phyloP scores from a whole-genome alignment of 1,284 basidiomycete genomes.

The Apiotrichum brassicae region DNA sequence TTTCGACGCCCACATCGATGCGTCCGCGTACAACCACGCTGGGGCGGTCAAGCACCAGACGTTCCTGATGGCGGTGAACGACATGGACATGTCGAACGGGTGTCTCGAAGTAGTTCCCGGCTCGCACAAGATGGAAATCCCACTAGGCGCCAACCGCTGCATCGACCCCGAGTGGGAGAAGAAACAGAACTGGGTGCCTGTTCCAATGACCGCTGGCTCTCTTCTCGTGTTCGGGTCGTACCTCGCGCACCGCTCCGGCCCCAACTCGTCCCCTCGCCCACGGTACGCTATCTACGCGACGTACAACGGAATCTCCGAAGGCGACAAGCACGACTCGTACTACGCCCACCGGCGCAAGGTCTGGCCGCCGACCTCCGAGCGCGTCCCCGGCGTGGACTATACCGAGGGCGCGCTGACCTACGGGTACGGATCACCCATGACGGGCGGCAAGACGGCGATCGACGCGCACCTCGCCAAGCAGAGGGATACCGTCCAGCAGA shows the following conservation, averaged over 20 bases:
- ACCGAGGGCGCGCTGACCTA: slow-evolving; percentile 28
- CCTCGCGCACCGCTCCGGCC: slow-evolving; percentile 37
- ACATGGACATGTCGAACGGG: slow-evolving; percentile 33
- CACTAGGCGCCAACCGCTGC: slow-evolving; percentile 28
- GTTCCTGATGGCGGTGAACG: slow-evolving; percentile 37
- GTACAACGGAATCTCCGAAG: slow-evolving; percentile 33
- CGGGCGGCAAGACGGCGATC: slow-evolving; percentile 21
- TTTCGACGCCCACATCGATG: slow-evolving; percentile 39
- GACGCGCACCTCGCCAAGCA: slow-evolving; percentile 8
- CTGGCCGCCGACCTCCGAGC: slow-evolving; percentile 36
- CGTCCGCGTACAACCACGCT: slow-evolving; percentile 27
- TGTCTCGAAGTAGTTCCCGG: slow-evolving; percentile 39
- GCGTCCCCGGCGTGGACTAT: slow-evolving; percentile 32
- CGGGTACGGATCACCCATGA: slow-evolving; percentile 23
- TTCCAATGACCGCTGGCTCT: slow-evolving; percentile 33
- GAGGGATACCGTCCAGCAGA: slow-evolving; percentile 9
- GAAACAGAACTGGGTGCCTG: slow-evolving; percentile 29
- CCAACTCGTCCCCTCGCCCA: slow-evolving; percentile 27
- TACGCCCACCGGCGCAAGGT: slow-evolving; percentile 32
- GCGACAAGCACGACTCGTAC: slow-evolving; percentile 36
- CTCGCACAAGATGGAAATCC: slow-evolving; percentile 24
- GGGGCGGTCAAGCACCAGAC: slow-evolving; percentile 26
- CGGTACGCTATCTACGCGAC: slow-evolving; percentile 40
- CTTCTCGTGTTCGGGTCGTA: slow-evolving; percentile 37
- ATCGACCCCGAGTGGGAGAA: slow-evolving; percentile 32